Base-by-base conservation (phyloP, 371 early-diverging fungal genomes). In the Mucor plumbeus region DNA sequence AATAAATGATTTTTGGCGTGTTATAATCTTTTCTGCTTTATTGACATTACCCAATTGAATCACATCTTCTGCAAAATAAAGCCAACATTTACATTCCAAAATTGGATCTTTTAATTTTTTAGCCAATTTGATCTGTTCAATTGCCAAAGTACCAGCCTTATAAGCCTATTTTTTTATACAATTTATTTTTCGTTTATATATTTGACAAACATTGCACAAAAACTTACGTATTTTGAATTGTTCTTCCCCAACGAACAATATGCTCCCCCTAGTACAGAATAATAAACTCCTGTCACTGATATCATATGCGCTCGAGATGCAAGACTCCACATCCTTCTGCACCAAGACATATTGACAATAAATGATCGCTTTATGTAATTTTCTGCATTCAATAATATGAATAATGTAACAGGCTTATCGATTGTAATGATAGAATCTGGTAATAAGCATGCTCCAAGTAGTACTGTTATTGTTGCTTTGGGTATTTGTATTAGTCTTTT, bases 51-150 rank as follows among this genome's bases (percentile, higher is more conserved):
- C 69, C 6, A 80, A 57, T 35, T 79, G 79, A 13, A 85, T 80
- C 31, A 81, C 60, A 64, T 83, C 85, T 60, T 85, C 85, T 33
- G 85, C 84, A 71, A 73, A 85, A 69, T 85, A 85, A 8, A 85
- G 59, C 85, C 85, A 85, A 55, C 85, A 85, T 69, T 83, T 81
- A 40, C 72, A 76, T 54, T 85, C 85, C 33, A 78, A 64, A 35
- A 83, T 61, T 0, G 78, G 75, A 41, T 85, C 81, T 33, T 75
- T 72, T 26, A 85, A 36, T 54, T 65, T 71, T 59, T 77, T 74
- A 0, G 85, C 85, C 21, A 83, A 47, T 59, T 68, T 64, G 35
- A 85, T 83, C 47, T 85, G 85, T 15, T 70, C 77, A 13, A 72
- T 60, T 1, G 85, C 85, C 17, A 85, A 50, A n/a, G 64, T 57